These are phyloP conservation scores for Erodium maritimum DNA, from an alignment of 345 rosid genomes.

Conservation along the genomic window DNA sequence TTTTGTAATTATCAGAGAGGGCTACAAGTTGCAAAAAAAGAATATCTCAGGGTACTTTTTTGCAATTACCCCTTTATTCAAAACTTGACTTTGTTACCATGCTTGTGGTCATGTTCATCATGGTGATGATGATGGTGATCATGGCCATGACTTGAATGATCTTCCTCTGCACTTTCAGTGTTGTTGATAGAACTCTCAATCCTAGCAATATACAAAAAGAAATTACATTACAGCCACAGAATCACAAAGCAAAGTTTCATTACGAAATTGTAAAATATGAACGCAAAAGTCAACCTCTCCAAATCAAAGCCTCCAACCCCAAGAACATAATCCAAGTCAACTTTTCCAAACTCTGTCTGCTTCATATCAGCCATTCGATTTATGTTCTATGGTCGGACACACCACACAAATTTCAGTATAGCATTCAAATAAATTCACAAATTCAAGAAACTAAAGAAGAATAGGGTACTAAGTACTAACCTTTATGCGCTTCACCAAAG, in stretches of 20 bases:
- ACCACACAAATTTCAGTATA: conserved; percentile 7
- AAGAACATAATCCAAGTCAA: conserved; percentile 92
- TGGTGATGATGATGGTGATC: conserved; percentile 39
- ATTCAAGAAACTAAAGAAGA: not conserved
- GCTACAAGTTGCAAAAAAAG: no score
- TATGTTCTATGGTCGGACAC: conserved; percentile 39
- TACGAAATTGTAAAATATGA: conserved; percentile 1
- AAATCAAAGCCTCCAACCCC: conserved; percentile 97
- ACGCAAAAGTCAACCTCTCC: conserved; percentile 49
- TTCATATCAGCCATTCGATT: conserved; percentile 72
- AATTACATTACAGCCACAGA: conserved; percentile 11
- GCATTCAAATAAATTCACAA: no score
- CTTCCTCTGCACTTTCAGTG: conserved; percentile 43
- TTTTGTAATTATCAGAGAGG: no score
- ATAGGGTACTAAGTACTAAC: conserved; percentile 21
- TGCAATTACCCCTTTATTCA: no score
- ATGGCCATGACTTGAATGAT: conserved; percentile 32
- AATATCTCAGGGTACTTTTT: no score
- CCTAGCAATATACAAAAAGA: conserved; percentile 26
- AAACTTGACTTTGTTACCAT: no score
- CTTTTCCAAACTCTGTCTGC: conserved; percentile 67
- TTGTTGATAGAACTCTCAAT: conserved; percentile 65
- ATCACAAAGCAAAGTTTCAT: not conserved
- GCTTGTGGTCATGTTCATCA: conserved; percentile 52
- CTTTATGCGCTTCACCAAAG: conserved; percentile 66